Evolutionary conservation across 192 early-diverging fungal species (phyloP).

Genomic region (Backusella psychrophila): DNA sequence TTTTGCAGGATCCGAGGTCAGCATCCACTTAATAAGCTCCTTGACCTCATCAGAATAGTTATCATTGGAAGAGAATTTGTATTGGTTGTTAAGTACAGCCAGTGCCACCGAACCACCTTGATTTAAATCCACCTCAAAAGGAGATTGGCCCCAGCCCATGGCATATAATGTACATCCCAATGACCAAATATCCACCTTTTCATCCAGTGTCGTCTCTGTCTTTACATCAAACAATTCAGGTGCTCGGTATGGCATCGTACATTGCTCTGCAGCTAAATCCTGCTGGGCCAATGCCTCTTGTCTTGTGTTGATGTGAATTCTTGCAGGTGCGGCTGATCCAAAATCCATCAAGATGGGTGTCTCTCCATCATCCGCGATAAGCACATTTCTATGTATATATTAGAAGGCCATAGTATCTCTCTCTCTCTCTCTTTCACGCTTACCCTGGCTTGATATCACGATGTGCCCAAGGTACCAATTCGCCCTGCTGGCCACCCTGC

Average conservation of each 20-base stretch:
- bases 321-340: conserved; percentile 62
- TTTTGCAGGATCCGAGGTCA: conserved; percentile 53
- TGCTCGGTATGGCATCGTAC: conserved; percentile 74
- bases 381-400: conserved; percentile 47
- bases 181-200: conserved; percentile 78
- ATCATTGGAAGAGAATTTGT: conserved; percentile 45
- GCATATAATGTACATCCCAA: conserved; percentile 73
- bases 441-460: conserved; percentile 75
- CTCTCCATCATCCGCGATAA: conserved; percentile 62
- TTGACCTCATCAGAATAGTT: conserved; percentile 55
- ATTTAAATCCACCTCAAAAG: conserved; percentile 66
- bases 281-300: conserved; percentile 61
- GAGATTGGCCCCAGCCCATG: conserved; percentile 66
- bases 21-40: conserved; percentile 58
- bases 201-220: conserved; percentile 53
- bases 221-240: conserved; percentile 83
- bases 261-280: conserved; percentile 68
- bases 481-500: conserved; percentile 13
- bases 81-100: conserved; percentile 67
- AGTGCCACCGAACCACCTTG: conserved; percentile 70
- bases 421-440: not conserved
- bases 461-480: conserved; percentile 59
- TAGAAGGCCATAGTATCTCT: not conserved
- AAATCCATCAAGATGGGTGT: conserved; percentile 79
- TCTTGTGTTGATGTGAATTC: conserved; percentile 52